These are phyloP conservation scores for Maudiozyma saulgeensis DNA, from an alignment of 805 yeast genomes.

Conservation along the genomic window DNA sequence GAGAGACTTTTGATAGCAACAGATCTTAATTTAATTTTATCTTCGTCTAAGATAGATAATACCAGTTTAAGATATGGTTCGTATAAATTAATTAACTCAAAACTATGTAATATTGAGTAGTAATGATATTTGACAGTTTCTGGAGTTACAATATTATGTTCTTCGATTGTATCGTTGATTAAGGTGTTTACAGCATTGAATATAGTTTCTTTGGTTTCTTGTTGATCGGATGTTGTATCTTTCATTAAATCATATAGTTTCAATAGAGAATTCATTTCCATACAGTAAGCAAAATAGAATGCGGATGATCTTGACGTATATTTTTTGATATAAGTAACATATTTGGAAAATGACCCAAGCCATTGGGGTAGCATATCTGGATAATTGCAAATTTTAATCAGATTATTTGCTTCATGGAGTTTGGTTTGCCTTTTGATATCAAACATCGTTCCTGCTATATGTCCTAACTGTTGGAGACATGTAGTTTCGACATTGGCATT, in stretches of 20 bases:
- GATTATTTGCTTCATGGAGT: constrained; percentile 11
- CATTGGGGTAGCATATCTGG: constrained; percentile 16
- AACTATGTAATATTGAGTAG: constrained; percentile 16
- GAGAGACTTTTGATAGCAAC: constrained; percentile 61
- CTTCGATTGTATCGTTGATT: background rate
- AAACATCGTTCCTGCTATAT: constrained; percentile 44
- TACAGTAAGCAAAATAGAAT: constrained; percentile 14
- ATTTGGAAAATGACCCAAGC: constrained; percentile 10
- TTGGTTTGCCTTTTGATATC: constrained; percentile 17
- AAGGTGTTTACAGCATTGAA: background rate
- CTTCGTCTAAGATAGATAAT: constrained; percentile 38
- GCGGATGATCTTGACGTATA: constrained; percentile 2
- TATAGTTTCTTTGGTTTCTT: background rate
- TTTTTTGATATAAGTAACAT: constrained; percentile 5
- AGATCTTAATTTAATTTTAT: constrained; percentile 44
- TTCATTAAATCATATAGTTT: constrained; percentile 10
- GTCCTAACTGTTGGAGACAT: constrained; percentile 52
- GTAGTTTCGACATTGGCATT: constrained; percentile 38
- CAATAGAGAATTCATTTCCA: constrained; percentile 8
- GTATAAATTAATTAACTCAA: constrained; percentile 32
- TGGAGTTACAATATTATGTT: background rate
- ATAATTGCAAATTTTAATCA: constrained; percentile 17
- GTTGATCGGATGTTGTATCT: constrained; percentile 4
- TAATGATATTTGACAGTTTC: constrained; percentile 8
- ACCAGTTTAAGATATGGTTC: constrained; percentile 45